Percentiles rank a stretch among this genome's conserved stretches.
Conservation (phyloP, 1,284 basidiomycete genomes). For the Cryptococcus hybrid region DNA sequence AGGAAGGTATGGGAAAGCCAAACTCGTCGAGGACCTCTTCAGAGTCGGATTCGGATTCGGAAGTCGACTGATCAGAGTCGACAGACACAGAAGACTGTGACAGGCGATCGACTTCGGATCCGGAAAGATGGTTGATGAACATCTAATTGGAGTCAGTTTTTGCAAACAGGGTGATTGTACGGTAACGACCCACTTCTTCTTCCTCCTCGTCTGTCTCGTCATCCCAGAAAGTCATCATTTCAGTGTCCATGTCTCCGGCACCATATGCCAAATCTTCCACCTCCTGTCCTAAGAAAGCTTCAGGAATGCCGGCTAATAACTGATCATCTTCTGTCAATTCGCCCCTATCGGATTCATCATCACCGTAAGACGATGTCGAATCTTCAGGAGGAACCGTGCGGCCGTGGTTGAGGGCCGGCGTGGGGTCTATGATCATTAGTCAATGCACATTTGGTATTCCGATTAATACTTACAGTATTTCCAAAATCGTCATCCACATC, state of each 20-base stretch:
- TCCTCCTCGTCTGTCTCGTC: conserved; percentile 29
- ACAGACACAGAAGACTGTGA: conserved; percentile 42
- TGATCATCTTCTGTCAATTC: conserved; percentile 33
- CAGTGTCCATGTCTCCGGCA: conserved; percentile 28
- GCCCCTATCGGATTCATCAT: conserved; percentile 39
- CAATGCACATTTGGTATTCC: background rate
- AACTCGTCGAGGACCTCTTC: conserved; percentile 38
- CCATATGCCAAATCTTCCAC: conserved; percentile 48
- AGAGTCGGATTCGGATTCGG: conserved; percentile 36
- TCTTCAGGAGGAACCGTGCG: conserved; percentile 23
- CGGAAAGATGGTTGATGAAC: conserved; percentile 42
- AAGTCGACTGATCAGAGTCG: conserved; percentile 29
- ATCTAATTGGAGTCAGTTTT: conserved; percentile 12
- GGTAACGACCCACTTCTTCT: conserved; percentile 26
- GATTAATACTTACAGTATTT: conserved; percentile 5
- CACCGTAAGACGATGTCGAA: conserved; percentile 39
- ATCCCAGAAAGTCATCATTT: conserved; percentile 7
- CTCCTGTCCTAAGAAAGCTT: conserved; percentile 43
- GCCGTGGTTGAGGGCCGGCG: conserved; percentile 11
- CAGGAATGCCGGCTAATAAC: conserved; percentile 29
- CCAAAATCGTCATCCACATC: conserved; percentile 17
- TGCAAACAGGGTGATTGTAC: background rate
- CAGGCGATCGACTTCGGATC: conserved; percentile 41
- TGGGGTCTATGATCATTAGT: conserved; percentile 9
- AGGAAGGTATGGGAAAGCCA: conserved; percentile 35